phyloP scores from a whole-genome alignment of 352 stramenopile genomes.

The Globisporangium radiosum region DNA sequence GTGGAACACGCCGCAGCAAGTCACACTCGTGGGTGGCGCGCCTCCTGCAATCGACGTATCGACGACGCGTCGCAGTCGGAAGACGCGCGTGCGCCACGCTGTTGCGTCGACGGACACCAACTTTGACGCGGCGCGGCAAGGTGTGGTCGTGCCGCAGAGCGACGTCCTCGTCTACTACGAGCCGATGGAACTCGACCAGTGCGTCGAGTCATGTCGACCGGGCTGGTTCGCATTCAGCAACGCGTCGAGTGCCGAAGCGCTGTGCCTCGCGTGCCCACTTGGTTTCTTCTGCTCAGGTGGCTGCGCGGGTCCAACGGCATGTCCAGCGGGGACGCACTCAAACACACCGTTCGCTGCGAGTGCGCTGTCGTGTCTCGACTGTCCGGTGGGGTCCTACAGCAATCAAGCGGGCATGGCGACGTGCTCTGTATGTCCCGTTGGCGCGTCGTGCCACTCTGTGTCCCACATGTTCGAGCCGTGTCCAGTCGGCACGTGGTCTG shows the following conservation, averaged over 20 bases:
- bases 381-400: conserved; percentile 39
- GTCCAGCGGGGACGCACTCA: conserved; percentile 36
- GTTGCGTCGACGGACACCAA: conserved; percentile 33
- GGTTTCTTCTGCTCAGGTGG: conserved; percentile 43
- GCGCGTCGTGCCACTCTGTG: conserved; percentile 22
- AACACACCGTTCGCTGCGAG: conserved; percentile 20
- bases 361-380: conserved; percentile 24
- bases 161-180: conserved; percentile 50
- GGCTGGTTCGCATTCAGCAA: conserved; percentile 52
- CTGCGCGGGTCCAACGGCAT: conserved; percentile 29
- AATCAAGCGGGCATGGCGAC: conserved; percentile 19
- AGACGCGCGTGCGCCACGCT: conserved; percentile 22
- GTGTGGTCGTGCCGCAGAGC: conserved; percentile 31
- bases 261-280: conserved; percentile 41
- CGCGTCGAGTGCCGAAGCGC: conserved; percentile 16
- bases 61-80: neutral
- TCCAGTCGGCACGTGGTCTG: conserved; percentile 42
- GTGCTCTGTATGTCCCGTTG: conserved; percentile 36
- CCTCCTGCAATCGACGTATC: neutral
- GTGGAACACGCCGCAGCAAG: conserved; percentile 29
- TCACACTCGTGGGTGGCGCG: conserved; percentile 18
- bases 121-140: conserved; percentile 22
- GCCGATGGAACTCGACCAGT: conserved; percentile 33
- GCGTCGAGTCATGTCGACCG: conserved; percentile 35
- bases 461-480: conserved; percentile 25